Percentiles rank a stretch among this genome's conserved stretches.
These are phyloP conservation scores for Naumovozyma baii DNA, from an alignment of 805 yeast species.

Conservation along the genomic window DNA sequence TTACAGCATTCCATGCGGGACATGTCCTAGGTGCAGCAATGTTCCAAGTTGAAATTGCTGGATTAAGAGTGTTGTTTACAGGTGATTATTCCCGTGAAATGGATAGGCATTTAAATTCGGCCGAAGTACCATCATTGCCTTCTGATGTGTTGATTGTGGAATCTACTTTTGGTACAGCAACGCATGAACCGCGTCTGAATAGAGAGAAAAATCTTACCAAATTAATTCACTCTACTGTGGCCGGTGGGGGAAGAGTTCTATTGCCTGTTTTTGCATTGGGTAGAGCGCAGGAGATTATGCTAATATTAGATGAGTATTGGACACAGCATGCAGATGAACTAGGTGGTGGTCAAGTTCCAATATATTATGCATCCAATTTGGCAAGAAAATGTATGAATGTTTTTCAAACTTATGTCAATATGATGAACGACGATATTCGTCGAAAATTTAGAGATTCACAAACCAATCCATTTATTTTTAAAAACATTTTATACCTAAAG, in stretches of 20 bases:
- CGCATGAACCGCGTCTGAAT: slow-evolving; percentile 82
- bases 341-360: slow-evolving; percentile 46
- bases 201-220: slow-evolving; percentile 76
- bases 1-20: slow-evolving; percentile 99
- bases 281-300: slow-evolving; percentile 85
- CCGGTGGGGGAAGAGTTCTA: slow-evolving; percentile 83
- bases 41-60: slow-evolving; percentile 93
- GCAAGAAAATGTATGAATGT: slow-evolving; percentile 97
- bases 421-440: slow-evolving; percentile 91
- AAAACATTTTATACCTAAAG: slow-evolving; percentile 69
- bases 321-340: slow-evolving; percentile 71
- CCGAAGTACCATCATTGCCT: slow-evolving; percentile 80
- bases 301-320: slow-evolving; percentile 95
- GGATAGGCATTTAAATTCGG: slow-evolving; percentile 88
- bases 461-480: slow-evolving; percentile 84
- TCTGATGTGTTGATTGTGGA: slow-evolving; percentile 91
- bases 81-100: slow-evolving; percentile 97
- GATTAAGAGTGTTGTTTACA: slow-evolving; percentile 77
- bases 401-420: slow-evolving; percentile 88
- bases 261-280: slow-evolving; percentile 96
- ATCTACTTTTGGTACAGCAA: slow-evolving; percentile 95
- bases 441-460: slow-evolving; percentile 65
- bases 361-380: slow-evolving; percentile 84
- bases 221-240: slow-evolving; percentile 71
- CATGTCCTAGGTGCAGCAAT: slow-evolving; percentile 98